These are phyloP conservation scores for Madurella mycetomatis DNA, from an alignment of 2,329 filamentous ascomycete genomes.

Conservation along the genomic window DNA sequence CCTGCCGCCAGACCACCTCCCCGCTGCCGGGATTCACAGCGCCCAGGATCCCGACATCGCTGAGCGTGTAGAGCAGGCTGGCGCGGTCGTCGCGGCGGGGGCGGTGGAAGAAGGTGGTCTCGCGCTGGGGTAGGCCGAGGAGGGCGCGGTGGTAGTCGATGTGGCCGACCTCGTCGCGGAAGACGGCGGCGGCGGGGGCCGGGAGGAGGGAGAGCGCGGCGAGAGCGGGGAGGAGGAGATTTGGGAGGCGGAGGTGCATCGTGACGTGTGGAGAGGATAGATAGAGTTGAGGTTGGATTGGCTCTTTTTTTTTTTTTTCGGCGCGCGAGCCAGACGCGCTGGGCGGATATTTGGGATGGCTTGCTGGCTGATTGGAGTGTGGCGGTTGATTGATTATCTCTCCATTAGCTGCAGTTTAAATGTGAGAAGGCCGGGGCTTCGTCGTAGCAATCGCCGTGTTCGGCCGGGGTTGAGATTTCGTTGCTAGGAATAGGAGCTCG, in stretches of 20 bases:
- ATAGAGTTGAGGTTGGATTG: not conserved
- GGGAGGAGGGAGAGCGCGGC: constrained; percentile 31
- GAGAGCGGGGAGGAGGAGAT: constrained; percentile 15
- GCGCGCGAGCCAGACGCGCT: not conserved
- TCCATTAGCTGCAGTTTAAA: not conserved
- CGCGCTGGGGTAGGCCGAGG: constrained; percentile 73
- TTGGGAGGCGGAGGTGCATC: not conserved
- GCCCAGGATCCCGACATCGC: constrained; percentile 76
- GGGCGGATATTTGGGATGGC: not conserved
- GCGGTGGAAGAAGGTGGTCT: constrained; percentile 92
- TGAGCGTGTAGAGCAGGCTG: constrained; percentile 85
- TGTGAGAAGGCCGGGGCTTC: no score
- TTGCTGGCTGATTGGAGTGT: no score
- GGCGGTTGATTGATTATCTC: not conserved
- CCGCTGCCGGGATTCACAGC: constrained; percentile 88
- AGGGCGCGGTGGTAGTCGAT: constrained; percentile 92
- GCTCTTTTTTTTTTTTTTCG: not conserved
- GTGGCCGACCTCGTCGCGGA: constrained; percentile 83
- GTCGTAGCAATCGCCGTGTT: not conserved
- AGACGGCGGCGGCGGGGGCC: constrained; percentile 61
- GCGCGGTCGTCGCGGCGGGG: constrained; percentile 78
- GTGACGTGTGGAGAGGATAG: not conserved
- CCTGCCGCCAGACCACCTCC: constrained; percentile 79
- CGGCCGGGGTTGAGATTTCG: not conserved
- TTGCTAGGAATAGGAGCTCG: constrained; percentile 1